Evolutionary conservation across 192 early-diverging fungal genomes (phyloP).

Genomic region (Obelidium mucronatum): DNA sequence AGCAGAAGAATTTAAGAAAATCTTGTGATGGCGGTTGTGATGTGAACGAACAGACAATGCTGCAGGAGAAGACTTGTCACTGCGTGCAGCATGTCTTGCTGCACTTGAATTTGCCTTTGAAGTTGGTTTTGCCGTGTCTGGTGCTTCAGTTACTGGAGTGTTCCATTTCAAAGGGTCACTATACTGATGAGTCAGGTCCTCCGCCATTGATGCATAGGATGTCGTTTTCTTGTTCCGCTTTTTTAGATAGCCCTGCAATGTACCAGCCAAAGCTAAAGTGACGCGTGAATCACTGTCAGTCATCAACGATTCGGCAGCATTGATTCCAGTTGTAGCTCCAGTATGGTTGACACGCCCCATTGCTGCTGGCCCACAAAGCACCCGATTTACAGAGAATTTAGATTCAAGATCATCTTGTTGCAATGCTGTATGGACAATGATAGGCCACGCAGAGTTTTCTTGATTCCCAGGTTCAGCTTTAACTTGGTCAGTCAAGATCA

Average conservation of each 20-base stretch:
- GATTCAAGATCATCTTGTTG: neutral
- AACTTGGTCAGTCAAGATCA: neutral
- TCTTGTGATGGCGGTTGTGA: too few relatives aligned
- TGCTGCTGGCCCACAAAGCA: neutral
- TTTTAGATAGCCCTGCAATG: neutral
- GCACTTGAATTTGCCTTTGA: neutral
- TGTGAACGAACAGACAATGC: neutral
- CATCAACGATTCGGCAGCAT: neutral
- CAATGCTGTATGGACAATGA: neutral
- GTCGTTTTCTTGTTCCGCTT: neutral
- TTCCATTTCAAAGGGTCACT: constrained; percentile 6
- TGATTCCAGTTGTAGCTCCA: neutral
- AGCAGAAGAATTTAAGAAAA: too few relatives aligned
- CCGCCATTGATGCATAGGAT: neutral
- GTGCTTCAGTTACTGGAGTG: neutral
- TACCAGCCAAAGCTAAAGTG: neutral
- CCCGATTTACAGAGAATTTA: neutral
- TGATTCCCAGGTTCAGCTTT: neutral
- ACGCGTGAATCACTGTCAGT: neutral
- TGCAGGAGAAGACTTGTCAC: neutral
- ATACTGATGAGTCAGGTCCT: neutral
- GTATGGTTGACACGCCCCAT: neutral
- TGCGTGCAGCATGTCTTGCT: neutral
- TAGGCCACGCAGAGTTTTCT: neutral
- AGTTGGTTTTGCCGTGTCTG: constrained; percentile 11